Evolutionary conservation across 192 early-diverging fungal species (phyloP).

Genomic region (Rhizophagus clarus): DNA sequence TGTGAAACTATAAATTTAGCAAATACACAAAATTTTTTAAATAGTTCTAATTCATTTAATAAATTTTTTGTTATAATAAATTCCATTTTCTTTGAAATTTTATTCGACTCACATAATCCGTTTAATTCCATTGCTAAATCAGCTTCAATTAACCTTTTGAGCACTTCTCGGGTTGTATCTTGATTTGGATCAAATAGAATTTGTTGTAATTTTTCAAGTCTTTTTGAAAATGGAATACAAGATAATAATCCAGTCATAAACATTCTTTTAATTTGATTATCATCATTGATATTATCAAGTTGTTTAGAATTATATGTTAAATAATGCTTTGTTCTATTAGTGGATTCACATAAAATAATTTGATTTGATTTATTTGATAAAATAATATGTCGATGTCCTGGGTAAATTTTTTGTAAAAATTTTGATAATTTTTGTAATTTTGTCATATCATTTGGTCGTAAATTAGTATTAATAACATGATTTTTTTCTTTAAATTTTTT

Average conservation of each 20-base stretch:
- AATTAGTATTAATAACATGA: neutral
- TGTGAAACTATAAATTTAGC: no score
- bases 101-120: no score
- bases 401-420: neutral
- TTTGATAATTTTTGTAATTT: neutral
- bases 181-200: no score
- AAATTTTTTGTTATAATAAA: no score
- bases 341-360: neutral
- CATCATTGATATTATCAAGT: no score
- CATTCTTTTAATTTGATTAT: neutral
- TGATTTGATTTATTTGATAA: neutral
- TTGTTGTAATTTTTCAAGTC: neutral
- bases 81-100: no score
- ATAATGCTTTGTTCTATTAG: neutral
- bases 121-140: no score
- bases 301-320: neutral
- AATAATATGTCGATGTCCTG: neutral
- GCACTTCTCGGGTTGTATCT: no score
- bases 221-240: neutral
- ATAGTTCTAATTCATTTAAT: no score
- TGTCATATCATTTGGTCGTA: neutral
- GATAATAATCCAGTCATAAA: neutral
- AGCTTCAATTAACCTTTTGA: no score
- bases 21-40: no score
- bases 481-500: no score